Conservation (phyloP, 2,329 filamentous ascomycete genomes). For the Drechslerella stenobrocha region DNA sequence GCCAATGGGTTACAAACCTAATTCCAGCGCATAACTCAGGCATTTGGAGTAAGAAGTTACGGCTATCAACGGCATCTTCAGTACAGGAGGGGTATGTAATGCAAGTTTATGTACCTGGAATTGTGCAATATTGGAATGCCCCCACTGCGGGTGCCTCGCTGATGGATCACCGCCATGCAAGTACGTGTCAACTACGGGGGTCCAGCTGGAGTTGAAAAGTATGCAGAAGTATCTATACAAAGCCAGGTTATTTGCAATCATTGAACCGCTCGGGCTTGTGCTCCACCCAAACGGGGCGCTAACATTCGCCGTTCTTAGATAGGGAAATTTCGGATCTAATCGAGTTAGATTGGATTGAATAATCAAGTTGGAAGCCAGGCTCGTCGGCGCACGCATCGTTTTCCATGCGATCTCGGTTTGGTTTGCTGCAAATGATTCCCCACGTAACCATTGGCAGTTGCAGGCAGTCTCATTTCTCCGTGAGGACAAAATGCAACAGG, state of each 20-base stretch:
- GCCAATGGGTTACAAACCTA: conserved; percentile 18
- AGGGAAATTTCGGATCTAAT: conserved; percentile 23
- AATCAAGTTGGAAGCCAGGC: conserved; percentile 6
- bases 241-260: not conserved
- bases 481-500: conserved; percentile 42
- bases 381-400: conserved; percentile 12
- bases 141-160: not conserved
- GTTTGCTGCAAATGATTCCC: conserved; percentile 34
- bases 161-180: not conserved
- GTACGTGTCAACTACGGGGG: not conserved
- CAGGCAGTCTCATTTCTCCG: conserved; percentile 23
- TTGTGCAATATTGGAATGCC: not conserved
- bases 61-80: conserved; percentile 42
- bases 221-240: not conserved
- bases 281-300: conserved; percentile 9
- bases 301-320: conserved; percentile 16
- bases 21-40: conserved; percentile 8
- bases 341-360: conserved; percentile 26
- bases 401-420: conserved; percentile 32
- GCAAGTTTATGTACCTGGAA: conserved; percentile 6
- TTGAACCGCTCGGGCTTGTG: not conserved
- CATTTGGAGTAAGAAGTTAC: conserved; percentile 6
- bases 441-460: conserved; percentile 25
- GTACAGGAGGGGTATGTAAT: conserved; percentile 10
- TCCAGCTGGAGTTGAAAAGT: not conserved